Evolutionary conservation across 768 basidiomycete genomes (phyloP), one percentile per base, ranked within the genome.

Genomic region (Hirschioporus abietinus): DNA sequence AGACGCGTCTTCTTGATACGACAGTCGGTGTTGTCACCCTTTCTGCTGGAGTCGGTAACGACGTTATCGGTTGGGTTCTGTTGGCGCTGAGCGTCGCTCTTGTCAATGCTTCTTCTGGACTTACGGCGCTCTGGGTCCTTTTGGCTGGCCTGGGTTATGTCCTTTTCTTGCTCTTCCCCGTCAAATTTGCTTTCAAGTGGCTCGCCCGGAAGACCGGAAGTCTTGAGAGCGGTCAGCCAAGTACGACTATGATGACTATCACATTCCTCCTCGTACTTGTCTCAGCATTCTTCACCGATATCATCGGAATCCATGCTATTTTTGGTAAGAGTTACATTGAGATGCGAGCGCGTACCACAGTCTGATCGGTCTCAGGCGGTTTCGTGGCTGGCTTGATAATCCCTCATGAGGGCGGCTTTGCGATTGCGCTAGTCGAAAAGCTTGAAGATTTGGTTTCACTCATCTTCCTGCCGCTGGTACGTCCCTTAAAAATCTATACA

Each of bases 371-470:
- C 60, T 27, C 65, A 87, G 90, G 92, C 64, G 93, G 89, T 1
- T 95, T 95, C 79, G 70, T 95, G 35, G 89, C 89, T 23, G 93
- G 93, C 18, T 77, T 96, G 23, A 85, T 94, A 71, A 85, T 95
- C 30, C 94, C 95, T 6, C 87, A 91, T 67, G 88, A 92, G 42
- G 89, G 91, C 66, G 92, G 92, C 0, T 92, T 87, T 72, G 90
- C 87, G 7, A 91, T 93, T 66, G 83, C 90, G 0, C 73, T 96
- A 18, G 88, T 92, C 0, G 92, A 93, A 70, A 95, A 91, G 75
- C 76, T 95, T 27, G 95, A 97, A 76, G 95, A 96, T 79, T 78
- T 95, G n/a, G 87, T 95, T 9, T 77, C 84, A 4, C 86, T 93
- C 67, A 72, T 93, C 4, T 86, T 94, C 72, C 71, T 95, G 35